Percentiles rank a stretch among this genome's conserved stretches.
phyloP scores from a whole-genome alignment of 1,139 yeast species.

The Pichia terricola region DNA sequence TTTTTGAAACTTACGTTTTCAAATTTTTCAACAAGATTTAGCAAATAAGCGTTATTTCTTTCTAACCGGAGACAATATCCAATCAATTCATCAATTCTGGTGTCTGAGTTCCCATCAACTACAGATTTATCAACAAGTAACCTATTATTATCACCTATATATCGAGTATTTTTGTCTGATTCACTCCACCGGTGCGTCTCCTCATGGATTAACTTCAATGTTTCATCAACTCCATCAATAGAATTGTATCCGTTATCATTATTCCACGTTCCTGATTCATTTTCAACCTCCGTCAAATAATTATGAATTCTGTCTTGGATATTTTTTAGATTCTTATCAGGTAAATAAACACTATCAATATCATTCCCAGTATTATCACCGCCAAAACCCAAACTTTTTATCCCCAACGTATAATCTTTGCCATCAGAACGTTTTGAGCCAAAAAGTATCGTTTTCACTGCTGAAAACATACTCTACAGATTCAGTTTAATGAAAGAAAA shows the following conservation, averaged over 20 bases:
- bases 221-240: constrained; percentile 13
- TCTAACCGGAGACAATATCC: constrained; percentile 15
- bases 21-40: constrained; percentile 16
- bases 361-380: not conserved
- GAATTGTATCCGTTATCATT: constrained; percentile 1
- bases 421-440: too few relatives aligned
- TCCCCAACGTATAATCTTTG: too few relatives aligned
- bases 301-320: constrained; percentile 6
- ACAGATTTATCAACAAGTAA: not conserved
- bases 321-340: constrained; percentile 2
- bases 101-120: not conserved
- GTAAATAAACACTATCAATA: constrained; percentile 3
- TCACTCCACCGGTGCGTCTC: constrained; percentile 12
- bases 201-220: constrained; percentile 14
- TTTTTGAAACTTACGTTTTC: constrained; percentile 20
- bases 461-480: too few relatives aligned
- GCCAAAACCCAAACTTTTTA: not conserved
- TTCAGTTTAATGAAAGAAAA: too few relatives aligned
- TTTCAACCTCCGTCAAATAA: constrained; percentile 8
- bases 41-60: constrained; percentile 16
- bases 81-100: constrained; percentile 7
- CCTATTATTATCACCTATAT: not conserved
- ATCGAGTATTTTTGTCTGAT: not conserved
- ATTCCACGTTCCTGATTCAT: constrained; percentile 1
- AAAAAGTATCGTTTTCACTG: too few relatives aligned